A percentile compares a stretch with the other conserved stretches of the same genome.
These are phyloP conservation scores for Megacollybia marginata DNA, from an alignment of 768 basidiomycete species.

Conservation along the genomic window DNA sequence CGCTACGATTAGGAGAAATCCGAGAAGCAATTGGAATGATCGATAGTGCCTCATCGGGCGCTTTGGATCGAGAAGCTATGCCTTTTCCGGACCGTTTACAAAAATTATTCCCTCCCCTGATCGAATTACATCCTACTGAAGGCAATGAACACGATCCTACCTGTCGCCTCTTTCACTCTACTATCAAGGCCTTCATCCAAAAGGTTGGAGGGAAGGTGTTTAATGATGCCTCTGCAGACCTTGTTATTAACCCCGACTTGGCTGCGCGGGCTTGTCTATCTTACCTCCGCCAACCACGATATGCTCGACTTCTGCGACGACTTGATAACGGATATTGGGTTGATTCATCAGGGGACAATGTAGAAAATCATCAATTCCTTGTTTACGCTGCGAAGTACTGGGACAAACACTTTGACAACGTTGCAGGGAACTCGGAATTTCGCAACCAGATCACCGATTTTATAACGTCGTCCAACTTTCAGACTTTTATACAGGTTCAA, in stretches of 20 bases:
- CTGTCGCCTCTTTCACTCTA: conserved; percentile 21
- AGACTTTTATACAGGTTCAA: conserved; percentile 23
- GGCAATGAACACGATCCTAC: conserved; percentile 7
- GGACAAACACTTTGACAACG: conserved; percentile 21
- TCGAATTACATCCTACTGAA: conserved; percentile 6
- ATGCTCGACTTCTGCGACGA: conserved; percentile 9
- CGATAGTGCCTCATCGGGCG: conserved; percentile 5
- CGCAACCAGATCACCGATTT: conserved; percentile 11
- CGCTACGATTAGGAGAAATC: conserved; percentile 16
- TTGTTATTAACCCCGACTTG: conserved; percentile 7
- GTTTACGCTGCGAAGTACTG: conserved; percentile 24
- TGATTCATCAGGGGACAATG: conserved; percentile 12
- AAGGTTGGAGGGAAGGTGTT: conserved; percentile 10
- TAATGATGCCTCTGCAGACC: neutral
- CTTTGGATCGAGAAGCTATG: conserved; percentile 3
- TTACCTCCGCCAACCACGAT: conserved; percentile 17
- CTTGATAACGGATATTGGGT: conserved; percentile 12
- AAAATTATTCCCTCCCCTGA: conserved; percentile 11
- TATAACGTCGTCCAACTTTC: conserved; percentile 20
- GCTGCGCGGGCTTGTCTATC: conserved; percentile 18
- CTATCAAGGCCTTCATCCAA: conserved; percentile 16
- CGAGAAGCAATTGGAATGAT: conserved; percentile 17
- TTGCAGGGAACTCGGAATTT: conserved; percentile 5
- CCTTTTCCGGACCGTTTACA: conserved; percentile 5
- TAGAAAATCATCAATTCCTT: conserved; percentile 18